Base-by-base conservation (phyloP, 306 rosid species). In the Betula pendula region DNA sequence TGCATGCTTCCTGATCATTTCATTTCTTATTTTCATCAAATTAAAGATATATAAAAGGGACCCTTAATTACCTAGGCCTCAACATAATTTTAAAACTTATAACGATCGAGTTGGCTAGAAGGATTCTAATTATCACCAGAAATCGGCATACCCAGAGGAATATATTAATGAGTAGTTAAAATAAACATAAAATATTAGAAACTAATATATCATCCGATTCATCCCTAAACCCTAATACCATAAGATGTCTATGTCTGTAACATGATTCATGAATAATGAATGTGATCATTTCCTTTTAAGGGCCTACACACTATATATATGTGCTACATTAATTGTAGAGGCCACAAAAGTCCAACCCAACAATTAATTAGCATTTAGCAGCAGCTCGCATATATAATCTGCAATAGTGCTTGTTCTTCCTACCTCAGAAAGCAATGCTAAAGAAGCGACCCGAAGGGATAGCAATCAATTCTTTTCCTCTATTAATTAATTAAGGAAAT, bases 361-460 rank as follows among this genome's bases (percentile, higher is more conserved):
- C 70, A 77, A 70, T 73, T 67, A 70, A 51, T 71, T 69, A 51
- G 73, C 81, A 79, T 29, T n/a, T n/a, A 38, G 42, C 8, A 38
- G 42, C 42, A 35, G 2, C 35, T 31, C 2, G 35, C 35, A 2
- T 50, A 5, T 22, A 25, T 13, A 72, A 72, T 59, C 42, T 62
- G 25, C 70, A 45, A 29, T 2, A 29, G 44, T 63, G 40, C 68
- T 69, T 67, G 35, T 29, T 7, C n/a, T 48, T n/a, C 50, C 73
- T 67, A 73, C 58, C 59, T 70, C 24, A 14, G 58, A 77, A 51
- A 73, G 40, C 24, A 56, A 5, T 12, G 31, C 13, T 12, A 25
- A 29, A 29, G 33, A 29, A 29, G 33, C 33, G 33, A 29, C 24
- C 17, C 17, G 63, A 24, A 58, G 24, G 31, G 33, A 11, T 4